Conservation (phyloP, 495 filamentous ascomycete species). For the Lichenothelia convexa region DNA sequence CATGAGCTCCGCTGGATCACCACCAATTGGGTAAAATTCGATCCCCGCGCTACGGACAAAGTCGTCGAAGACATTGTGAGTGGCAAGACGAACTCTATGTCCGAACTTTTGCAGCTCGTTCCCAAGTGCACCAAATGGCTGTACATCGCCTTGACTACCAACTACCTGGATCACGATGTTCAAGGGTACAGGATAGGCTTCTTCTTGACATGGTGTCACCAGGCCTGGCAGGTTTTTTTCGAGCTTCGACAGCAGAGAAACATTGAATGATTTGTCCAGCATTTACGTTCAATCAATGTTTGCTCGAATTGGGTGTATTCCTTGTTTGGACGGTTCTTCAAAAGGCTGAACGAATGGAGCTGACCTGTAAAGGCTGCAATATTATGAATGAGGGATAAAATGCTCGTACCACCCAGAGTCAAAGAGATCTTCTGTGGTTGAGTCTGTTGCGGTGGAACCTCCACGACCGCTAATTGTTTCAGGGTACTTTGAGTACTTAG, state of each 20-base stretch:
- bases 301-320: no score
- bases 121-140: slow-evolving; percentile 55
- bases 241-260: no score
- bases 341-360: no score
- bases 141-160: slow-evolving; percentile 61
- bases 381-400: no score
- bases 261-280: no score
- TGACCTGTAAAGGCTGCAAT: not conserved
- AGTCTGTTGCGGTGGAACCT: no score
- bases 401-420: no score
- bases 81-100: slow-evolving; percentile 64
- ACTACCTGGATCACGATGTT: slow-evolving; percentile 71
- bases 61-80: slow-evolving; percentile 50
- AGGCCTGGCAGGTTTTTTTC: not conserved
- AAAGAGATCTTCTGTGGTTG: no score
- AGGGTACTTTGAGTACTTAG: no score
- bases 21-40: slow-evolving; percentile 67
- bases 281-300: no score
- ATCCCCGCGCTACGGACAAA: slow-evolving; percentile 51
- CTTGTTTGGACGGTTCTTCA: no score
- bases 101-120: slow-evolving; percentile 43
- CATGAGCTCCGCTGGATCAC: slow-evolving; percentile 66
- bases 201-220: not conserved
- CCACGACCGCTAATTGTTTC: no score
- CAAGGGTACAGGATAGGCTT: slow-evolving; percentile 14